These are phyloP conservation scores for Hypoxylon fuscum DNA, from an alignment of 495 filamentous ascomycete genomes.

Conservation along the genomic window DNA sequence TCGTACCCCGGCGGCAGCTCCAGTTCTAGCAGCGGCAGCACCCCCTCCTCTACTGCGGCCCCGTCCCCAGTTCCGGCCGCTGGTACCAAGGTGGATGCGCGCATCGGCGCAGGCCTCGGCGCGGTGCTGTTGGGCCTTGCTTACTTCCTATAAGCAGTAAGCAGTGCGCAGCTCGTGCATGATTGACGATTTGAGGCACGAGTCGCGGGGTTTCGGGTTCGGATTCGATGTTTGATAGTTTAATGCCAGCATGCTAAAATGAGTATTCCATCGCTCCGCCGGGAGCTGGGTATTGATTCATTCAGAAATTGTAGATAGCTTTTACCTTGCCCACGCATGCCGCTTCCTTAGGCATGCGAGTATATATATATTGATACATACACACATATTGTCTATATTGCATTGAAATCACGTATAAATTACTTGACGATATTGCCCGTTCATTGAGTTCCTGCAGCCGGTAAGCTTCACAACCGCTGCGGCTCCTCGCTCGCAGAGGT, in stretches of 20 bases:
- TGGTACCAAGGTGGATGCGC: constrained; percentile 18
- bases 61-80: constrained; percentile 22
- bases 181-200: constrained; percentile 1
- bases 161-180: constrained; percentile 4
- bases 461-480: not conserved
- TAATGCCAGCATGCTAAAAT: constrained; percentile 9
- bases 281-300: not conserved
- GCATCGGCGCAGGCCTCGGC: constrained; percentile 32
- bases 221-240: constrained; percentile 1
- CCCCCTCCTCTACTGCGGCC: not conserved
- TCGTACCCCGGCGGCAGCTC: not conserved
- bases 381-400: constrained; percentile 3
- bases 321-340: constrained; percentile 18
- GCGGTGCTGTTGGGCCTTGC: constrained; percentile 33
- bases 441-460: too few relatives aligned
- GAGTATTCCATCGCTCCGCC: not conserved
- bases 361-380: constrained; percentile 28
- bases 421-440: not conserved
- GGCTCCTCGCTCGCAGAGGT: not conserved
- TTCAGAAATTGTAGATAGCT: constrained; percentile 29
- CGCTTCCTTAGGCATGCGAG: constrained; percentile 16
- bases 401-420: not conserved
- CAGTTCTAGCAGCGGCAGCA: not conserved
- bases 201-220: constrained; percentile 1
- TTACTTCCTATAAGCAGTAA: constrained; percentile 39